phyloP scores from a whole-genome alignment of 2,329 filamentous ascomycete species.

The Sporothrix pallida region DNA sequence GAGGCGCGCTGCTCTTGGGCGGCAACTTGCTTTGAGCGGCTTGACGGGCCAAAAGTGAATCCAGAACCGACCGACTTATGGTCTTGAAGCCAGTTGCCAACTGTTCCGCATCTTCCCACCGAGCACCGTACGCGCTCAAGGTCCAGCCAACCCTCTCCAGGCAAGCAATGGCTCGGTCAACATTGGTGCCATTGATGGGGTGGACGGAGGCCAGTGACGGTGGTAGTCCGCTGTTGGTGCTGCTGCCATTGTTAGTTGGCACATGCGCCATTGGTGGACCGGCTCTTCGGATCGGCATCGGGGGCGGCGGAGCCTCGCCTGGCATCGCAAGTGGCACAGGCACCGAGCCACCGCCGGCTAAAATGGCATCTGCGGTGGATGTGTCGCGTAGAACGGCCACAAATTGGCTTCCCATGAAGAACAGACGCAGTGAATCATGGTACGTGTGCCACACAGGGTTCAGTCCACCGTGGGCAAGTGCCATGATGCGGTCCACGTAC shows the following conservation, averaged over 20 bases:
- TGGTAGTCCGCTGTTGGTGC: conserved; percentile 24
- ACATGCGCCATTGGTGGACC: conserved; percentile 28
- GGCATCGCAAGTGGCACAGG: conserved; percentile 52
- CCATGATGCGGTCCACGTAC: conserved; percentile 78
- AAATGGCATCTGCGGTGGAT: conserved; percentile 56
- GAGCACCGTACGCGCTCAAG: conserved; percentile 61
- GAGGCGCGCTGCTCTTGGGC: not conserved
- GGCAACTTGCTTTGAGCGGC: conserved; percentile 43
- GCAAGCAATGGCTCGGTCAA: conserved; percentile 62
- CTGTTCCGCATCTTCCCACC: conserved; percentile 63
- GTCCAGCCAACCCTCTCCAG: conserved; percentile 61
- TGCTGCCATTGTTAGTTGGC: conserved; percentile 30
- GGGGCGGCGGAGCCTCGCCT: conserved; percentile 58
- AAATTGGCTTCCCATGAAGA: conserved; percentile 72
- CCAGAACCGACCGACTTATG: conserved; percentile 53
- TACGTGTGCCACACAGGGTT: conserved; percentile 78
- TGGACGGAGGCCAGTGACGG: conserved; percentile 17
- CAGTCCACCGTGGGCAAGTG: conserved; percentile 63
- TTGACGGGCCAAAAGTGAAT: conserved; percentile 51
- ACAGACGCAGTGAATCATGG: conserved; percentile 83
- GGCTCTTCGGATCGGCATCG: conserved; percentile 53
- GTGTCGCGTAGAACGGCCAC: conserved; percentile 65
- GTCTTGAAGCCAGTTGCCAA: conserved; percentile 61
- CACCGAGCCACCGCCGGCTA: conserved; percentile 54
- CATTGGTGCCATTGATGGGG: conserved; percentile 50